Base-by-base conservation (phyloP, 2,329 filamentous ascomycete genomes). In the Cryphonectria parasitica region DNA sequence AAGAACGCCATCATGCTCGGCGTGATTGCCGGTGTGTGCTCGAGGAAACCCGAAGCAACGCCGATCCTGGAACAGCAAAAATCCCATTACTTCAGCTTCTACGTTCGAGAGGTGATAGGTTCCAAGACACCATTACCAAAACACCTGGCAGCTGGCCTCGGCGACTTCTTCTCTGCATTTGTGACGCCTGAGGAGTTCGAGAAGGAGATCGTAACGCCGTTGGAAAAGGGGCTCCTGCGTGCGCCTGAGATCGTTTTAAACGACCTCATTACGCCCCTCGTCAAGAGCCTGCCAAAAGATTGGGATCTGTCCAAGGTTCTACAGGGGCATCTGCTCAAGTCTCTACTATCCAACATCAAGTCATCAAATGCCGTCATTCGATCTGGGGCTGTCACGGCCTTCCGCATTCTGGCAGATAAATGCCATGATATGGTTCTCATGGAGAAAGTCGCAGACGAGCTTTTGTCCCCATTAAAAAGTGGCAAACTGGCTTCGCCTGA, bases 201-300 rank as follows among this genome's bases (percentile, higher is more conserved):
- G 67, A 91, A 89, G 73, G 89, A 95, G 60, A 78, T 98, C 43
- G 85, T 97, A 34, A 93, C 95, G 11, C 85, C 94, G 0, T 83
- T 98, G 19, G 96, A 99, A 78, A 98, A 97, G 82, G 91, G 92
- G 7, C 86, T 99, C 69, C 83, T 99, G 62, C 89, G 97, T 78
- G 91, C 95, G 10, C 97, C 96, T 0, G 96, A 99, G 81, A 91
- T 98, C 60, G 90, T 97, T 19, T 84, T 98, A 39, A 90, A 91
- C 75, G 92, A 94, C 73, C 85, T 98, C 34, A 83, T 98, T 65
- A 88, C 91, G 7, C 89, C 91, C 17, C 84, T 98, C 62, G 85
- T 97, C 71, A 80, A 85, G 11, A 89, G 93, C 39, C 83, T 99
- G 8, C 90, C 94, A 1, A 78, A 83, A 39, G 83, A 84, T 7